Evolutionary conservation across 768 basidiomycete species (phyloP).

Genomic region (Podaxis mareebaensis): DNA sequence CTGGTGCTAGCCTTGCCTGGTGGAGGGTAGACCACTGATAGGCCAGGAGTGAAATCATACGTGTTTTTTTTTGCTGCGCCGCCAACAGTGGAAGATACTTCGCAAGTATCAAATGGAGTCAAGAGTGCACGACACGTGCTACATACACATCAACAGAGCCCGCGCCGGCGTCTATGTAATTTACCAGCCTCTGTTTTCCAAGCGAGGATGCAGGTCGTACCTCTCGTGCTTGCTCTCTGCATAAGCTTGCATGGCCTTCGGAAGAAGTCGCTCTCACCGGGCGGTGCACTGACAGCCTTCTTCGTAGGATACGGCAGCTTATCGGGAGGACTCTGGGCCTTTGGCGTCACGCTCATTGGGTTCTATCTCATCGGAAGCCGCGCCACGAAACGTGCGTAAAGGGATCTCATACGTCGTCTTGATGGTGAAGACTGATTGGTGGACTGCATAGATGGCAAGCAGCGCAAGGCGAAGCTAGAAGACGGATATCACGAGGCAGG

Average conservation of each 20-base stretch:
- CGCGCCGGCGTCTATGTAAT: neutral
- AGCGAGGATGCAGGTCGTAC: conserved; percentile 19
- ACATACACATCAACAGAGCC: neutral
- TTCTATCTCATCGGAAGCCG: conserved; percentile 82
- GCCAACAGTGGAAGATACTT: no score
- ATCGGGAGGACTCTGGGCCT: conserved; percentile 61
- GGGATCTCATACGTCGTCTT: neutral
- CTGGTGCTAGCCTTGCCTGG: no score
- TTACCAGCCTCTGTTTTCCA: neutral
- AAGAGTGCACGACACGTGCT: no score
- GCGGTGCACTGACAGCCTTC: conserved; percentile 78
- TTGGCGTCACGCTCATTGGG: conserved; percentile 66
- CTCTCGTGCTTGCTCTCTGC: conserved; percentile 48
- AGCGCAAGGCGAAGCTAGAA: conserved; percentile 72
- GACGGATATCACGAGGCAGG: conserved; percentile 75
- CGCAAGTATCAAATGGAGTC: no score
- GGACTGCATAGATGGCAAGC: conserved; percentile 59
- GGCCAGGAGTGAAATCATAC: no score
- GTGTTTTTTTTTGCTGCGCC: no score
- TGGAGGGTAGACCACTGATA: no score
- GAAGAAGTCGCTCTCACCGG: conserved; percentile 73
- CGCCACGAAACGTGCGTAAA: conserved; percentile 74
- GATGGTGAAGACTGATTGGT: neutral
- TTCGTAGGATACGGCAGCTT: conserved; percentile 74
- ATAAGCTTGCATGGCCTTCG: conserved; percentile 71